These are phyloP conservation scores for Ophiobolus disseminans DNA, from an alignment of 2,329 filamentous ascomycete genomes.

Conservation along the genomic window DNA sequence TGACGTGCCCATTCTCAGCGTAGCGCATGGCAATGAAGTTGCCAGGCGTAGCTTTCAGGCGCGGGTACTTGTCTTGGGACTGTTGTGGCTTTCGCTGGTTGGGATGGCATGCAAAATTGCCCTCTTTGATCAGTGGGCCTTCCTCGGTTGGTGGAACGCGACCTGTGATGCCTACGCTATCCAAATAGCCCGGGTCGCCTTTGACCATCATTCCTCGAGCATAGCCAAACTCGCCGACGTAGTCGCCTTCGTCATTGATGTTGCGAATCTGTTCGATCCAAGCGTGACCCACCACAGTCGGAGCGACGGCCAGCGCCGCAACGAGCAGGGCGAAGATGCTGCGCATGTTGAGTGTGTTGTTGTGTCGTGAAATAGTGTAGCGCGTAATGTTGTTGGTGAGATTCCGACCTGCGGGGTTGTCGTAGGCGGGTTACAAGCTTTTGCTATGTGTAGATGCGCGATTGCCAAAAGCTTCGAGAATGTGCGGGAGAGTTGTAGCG, in stretches of 20 bases:
- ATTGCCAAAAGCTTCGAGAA: constrained; percentile 4
- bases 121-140: constrained; percentile 56
- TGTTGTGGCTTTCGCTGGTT: constrained; percentile 65
- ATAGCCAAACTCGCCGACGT: constrained; percentile 74
- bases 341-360: constrained; percentile 24
- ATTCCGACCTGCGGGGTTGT: constrained; percentile 15
- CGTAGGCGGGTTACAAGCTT: background rate
- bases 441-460: background rate
- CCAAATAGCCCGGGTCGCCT: constrained; percentile 61
- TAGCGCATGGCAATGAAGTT: constrained; percentile 58
- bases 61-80: constrained; percentile 62
- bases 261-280: constrained; percentile 82
- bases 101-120: constrained; percentile 68
- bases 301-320: constrained; percentile 28
- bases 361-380: constrained; percentile 8
- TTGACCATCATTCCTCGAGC: constrained; percentile 73
- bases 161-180: constrained; percentile 66
- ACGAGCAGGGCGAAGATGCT: constrained; percentile 19
- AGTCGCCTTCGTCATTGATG: constrained; percentile 76
- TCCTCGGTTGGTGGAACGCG: constrained; percentile 56
- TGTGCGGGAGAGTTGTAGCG: constrained; percentile 5
- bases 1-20: constrained; percentile 60
- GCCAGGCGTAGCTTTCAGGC: constrained; percentile 64
- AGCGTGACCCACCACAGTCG: constrained; percentile 62
- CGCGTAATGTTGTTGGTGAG: constrained; percentile 5